Percentiles rank a stretch among this genome's conserved stretches.
Evolutionary conservation across 345 rosid genomes (phyloP).

Genomic region (Garcia nutans): DNA sequence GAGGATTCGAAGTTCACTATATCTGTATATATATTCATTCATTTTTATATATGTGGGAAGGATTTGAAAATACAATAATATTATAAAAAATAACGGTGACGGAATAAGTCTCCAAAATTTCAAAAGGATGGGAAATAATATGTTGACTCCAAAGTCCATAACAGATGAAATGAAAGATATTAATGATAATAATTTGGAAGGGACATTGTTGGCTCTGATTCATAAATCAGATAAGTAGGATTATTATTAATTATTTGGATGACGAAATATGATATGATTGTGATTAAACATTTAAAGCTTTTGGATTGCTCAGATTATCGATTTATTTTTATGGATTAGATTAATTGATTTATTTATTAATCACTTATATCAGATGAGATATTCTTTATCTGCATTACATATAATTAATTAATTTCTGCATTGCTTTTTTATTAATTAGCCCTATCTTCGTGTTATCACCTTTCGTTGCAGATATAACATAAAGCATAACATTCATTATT

Average conservation of each 20-base stretch:
- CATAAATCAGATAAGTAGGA: slow-evolving; percentile 1
- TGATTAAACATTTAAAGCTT: slow-evolving; percentile 18
- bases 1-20: too few relatives aligned
- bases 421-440: slow-evolving; percentile 1
- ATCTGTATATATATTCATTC: too few relatives aligned
- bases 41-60: background rate
- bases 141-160: slow-evolving; percentile 12
- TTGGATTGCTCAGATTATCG: background rate
- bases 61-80: background rate
- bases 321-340: background rate
- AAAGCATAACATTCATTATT: background rate
- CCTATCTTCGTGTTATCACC: background rate
- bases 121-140: slow-evolving; percentile 14
- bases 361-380: background rate
- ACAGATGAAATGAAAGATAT: background rate
- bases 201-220: slow-evolving; percentile 28
- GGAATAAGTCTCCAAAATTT: background rate
- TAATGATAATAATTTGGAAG: slow-evolving; percentile 9
- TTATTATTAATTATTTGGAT: background rate
- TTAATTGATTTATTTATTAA: background rate
- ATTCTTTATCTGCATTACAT: background rate
- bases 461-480: background rate
- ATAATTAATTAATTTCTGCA: too few relatives aligned
- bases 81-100: background rate
- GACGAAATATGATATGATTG: slow-evolving; percentile 8